Base-by-base conservation (phyloP, 768 basidiomycete genomes). In the Hericium rajendrae region DNA sequence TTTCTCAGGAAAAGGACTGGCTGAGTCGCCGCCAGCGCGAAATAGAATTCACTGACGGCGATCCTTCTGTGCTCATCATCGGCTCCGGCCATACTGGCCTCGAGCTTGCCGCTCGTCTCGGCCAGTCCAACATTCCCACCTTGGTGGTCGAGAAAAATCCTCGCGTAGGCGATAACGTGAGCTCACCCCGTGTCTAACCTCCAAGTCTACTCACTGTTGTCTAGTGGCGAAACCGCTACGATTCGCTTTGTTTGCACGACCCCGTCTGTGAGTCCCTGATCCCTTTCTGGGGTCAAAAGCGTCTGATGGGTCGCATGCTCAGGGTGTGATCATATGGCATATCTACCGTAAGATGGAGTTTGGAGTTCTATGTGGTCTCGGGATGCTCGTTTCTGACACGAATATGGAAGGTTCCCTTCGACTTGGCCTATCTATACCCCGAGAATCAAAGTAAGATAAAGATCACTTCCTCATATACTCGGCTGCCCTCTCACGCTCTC, bases 311-410 rank as follows among this genome's bases (percentile, higher is more conserved):
- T 39, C 51, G 18, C 40, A 38, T 15, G 13, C 20, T 13, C 15
- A 76, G 75, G 74, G 76, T 80, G 74, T 57, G 74, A 79, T 59
- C 79, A 85, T 57, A 75, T 80, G 55, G 79, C 83, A 1, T 82
- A 83, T 57, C 56, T 82, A 38, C 76, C 71, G 78, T 78, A 48
- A 57, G 78, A 70, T 5, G 26, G 20, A 46, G n/a, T n/a, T 2
- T 22, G 2, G 22, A 22, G 16, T 38, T 15, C 38, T 57, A 1
- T 3, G 13, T 13, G 13, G 0, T 41, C 22, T 49, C 26, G 8
- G 8, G 4, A 32, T 10, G 26, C 32, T 41, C 37, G 3, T 16
- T 1, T 38, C 15, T 8, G 41, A 16, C 16, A 43, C 38, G 15
- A 46, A 10, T 20, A 43, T 41, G 48, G 20, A 22, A 81, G 79